These are phyloP conservation scores for Trichophyton mentagrophytes DNA, from an alignment of 2,329 filamentous ascomycete genomes.

Conservation along the genomic window DNA sequence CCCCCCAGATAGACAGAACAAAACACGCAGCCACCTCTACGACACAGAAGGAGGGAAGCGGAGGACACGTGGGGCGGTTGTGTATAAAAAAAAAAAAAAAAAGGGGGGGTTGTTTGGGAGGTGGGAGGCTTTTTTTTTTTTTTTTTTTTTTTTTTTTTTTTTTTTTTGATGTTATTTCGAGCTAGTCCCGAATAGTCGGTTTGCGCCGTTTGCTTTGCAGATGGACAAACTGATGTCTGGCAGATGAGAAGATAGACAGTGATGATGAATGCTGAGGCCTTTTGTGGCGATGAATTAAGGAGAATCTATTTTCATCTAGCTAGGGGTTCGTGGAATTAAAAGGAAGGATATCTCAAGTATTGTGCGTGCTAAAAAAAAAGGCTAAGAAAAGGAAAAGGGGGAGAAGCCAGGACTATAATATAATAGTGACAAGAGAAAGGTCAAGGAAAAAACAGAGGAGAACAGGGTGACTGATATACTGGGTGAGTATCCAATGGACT, in stretches of 20 bases:
- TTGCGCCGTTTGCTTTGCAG: neutral
- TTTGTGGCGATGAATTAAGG: neutral
- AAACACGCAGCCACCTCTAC: too few relatives aligned
- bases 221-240: neutral
- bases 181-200: neutral
- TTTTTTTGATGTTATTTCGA: neutral
- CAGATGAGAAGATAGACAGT: too few relatives aligned
- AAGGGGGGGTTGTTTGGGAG: neutral
- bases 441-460: too few relatives aligned
- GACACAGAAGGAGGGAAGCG: too few relatives aligned
- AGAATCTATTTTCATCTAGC: conserved; percentile 1
- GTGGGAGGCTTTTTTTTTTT: neutral
- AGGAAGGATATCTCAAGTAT: neutral
- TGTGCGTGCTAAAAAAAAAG: neutral
- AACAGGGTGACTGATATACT: too few relatives aligned
- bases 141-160: neutral
- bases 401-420: too few relatives aligned
- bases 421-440: too few relatives aligned
- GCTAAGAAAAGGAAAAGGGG: neutral
- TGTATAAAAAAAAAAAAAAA: neutral
- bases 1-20: too few relatives aligned
- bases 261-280: too few relatives aligned
- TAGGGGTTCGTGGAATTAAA: conserved; percentile 1
- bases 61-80: too few relatives aligned
- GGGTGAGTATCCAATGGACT: too few relatives aligned